Evolutionary conservation across 2,329 filamentous ascomycete genomes (phyloP).

Genomic region (Colletotrichum tanaceti): DNA sequence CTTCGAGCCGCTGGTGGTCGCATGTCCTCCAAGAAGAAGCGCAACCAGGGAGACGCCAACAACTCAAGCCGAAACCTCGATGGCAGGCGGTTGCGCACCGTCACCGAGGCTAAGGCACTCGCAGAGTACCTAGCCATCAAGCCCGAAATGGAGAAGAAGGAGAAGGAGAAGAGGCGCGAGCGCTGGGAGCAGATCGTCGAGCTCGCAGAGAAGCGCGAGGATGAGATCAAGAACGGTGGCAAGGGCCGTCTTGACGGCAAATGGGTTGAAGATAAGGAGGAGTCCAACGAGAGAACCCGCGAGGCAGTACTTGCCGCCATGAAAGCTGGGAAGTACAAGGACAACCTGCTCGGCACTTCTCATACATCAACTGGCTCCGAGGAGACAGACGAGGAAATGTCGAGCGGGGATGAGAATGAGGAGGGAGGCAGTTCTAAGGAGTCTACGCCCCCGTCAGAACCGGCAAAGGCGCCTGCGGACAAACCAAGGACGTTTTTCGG

Average conservation of each 20-base stretch:
- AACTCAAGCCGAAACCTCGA: constrained; percentile 94
- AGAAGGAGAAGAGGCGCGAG: constrained; percentile 86
- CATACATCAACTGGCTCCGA: constrained; percentile 59
- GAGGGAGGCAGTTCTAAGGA: constrained; percentile 59
- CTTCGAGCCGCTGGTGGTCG: constrained; percentile 95
- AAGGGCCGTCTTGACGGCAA: constrained; percentile 83
- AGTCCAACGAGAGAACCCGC: constrained; percentile 84
- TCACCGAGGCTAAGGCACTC: constrained; percentile 93
- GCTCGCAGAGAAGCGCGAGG: constrained; percentile 82
- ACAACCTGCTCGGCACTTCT: constrained; percentile 67
- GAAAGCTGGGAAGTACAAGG: constrained; percentile 71
- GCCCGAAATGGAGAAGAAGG: constrained; percentile 95
- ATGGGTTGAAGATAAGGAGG: constrained; percentile 96
- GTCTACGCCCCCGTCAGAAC: constrained; percentile 61
- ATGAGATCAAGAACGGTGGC: constrained; percentile 81
- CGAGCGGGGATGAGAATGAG: constrained; percentile 52
- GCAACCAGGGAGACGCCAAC: constrained; percentile 83
- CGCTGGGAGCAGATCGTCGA: constrained; percentile 92
- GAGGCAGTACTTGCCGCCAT: constrained; percentile 79
- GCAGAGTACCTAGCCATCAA: constrained; percentile 96
- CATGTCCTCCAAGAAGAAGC: constrained; percentile 96
- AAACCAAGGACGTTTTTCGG: constrained; percentile 72
- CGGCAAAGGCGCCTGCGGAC: constrained; percentile 52
- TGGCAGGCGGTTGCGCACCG: constrained; percentile 87
- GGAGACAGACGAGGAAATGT: constrained; percentile 49